Evolutionary conservation across 148 eudicot genomes (phyloP).

Genomic region (Beta vulgaris): DNA sequence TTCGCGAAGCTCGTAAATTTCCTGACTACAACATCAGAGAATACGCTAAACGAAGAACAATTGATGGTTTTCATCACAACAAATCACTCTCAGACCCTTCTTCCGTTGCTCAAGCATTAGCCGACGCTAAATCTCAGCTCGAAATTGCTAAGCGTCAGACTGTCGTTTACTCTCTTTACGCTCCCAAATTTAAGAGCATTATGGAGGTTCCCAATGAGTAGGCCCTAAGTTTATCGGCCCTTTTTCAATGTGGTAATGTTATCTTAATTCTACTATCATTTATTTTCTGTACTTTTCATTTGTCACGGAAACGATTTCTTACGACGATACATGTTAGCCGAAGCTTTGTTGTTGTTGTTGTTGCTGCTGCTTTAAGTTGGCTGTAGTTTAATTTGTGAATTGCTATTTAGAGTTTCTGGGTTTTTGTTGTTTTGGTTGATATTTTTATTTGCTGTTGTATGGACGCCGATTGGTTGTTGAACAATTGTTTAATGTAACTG

Average conservation of each 20-base stretch:
- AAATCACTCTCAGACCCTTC: conserved; percentile 48
- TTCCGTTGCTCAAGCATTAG: conserved; percentile 42
- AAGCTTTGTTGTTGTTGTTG: too few species aligned
- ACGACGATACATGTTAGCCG: too few species aligned
- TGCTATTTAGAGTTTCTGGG: too few species aligned
- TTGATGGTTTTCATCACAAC: conserved; percentile 58
- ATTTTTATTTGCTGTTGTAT: too few species aligned
- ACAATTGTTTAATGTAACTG: too few species aligned
- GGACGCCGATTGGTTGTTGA: too few species aligned
- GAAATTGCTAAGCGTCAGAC: conserved; percentile 58
- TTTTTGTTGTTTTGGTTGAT: neutral
- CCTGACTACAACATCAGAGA: conserved; percentile 69
- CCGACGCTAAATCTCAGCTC: conserved; percentile 64
- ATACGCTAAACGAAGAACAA: conserved; percentile 59
- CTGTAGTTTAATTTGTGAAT: too few species aligned
- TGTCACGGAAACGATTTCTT: too few species aligned
- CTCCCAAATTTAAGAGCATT: conserved; percentile 57
- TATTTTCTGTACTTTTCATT: too few species aligned
- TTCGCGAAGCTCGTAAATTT: conserved; percentile 49
- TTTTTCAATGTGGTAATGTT: neutral
- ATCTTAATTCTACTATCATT: too few species aligned
- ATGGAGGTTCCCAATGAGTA: conserved; percentile 40
- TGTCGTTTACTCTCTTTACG: conserved; percentile 60
- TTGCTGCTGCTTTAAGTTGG: too few species aligned
- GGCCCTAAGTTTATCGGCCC: neutral